Base-by-base conservation (phyloP, 176 grass and related monocot genomes). In the Triticum monococcum region DNA sequence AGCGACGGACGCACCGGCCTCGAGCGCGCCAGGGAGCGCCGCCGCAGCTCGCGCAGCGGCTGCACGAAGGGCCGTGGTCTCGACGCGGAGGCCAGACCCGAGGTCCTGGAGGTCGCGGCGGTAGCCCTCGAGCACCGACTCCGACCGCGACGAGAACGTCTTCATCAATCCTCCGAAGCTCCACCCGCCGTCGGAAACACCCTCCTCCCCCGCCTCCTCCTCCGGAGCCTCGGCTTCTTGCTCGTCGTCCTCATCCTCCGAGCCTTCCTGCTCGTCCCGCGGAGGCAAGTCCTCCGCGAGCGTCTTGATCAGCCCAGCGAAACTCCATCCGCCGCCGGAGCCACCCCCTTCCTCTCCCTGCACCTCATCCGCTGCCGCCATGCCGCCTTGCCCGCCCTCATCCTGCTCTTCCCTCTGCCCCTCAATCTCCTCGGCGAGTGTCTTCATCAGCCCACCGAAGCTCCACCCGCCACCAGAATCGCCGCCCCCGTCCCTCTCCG, bases 71-170 rank as follows among this genome's bases (percentile, higher is more conserved):
- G 79, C 81, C 18, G 83, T 77, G 17, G 91, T 98, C 87, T 98
- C 93, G 31, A 82, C 52, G 56, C 56, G 91, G 22, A 95, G 80
- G 31, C 89, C 96, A 3, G 90, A 90, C 59, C 93, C 86, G 43
- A 98, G 94, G 43, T 98, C 93, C 67, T 92, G 78, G 64, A 98
- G 90, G 56, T 98, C 96, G 59, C 88, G 92, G 62, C 76, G 83
- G 86, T 92, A 92, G 73, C 86, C 91, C 80, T 87, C 83, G 12
- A 98, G 89, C 63, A 98, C 78, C 12, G 75, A 91, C 78, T 94
- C 96, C 20, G 86, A 95, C 80, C 82, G 89, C 38, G 93, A 52
- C 5, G 93, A 75, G 45, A 98, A 89, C 38, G 91, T 94, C 89
- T 94, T 92, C 79, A 98, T 81, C 64, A 98, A 64, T 3, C 93